Base-by-base conservation (phyloP, 2,329 filamentous ascomycete species). In the Trichoderma sp. region DNA sequence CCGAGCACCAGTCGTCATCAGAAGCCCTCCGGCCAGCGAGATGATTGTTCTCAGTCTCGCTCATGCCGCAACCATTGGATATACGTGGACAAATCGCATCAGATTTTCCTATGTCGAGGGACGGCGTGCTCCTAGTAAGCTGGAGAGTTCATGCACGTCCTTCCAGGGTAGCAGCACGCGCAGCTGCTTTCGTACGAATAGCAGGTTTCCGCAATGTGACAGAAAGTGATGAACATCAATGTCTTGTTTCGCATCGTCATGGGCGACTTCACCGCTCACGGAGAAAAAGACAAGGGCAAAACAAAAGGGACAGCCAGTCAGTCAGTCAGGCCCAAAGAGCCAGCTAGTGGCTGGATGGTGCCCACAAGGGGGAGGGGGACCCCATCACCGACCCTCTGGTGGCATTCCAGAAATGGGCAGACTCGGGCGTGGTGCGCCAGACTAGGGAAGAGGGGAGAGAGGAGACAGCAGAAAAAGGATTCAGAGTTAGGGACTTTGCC, bases 91-190 rank as follows among this genome's bases (percentile, higher is more conserved):
- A 39, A 26, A 34, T 50, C 45, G 34, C 34, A 39, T 14, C 57
- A 39, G 17, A 44, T 34, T 17, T 52, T 30, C 48, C 26, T 30
- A 39, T 28, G 30, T 45, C 39, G 39, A 52, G 39, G 14, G 21
- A 44, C 50, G 59, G 59, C 41, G 59, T 62, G 59, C 59, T 62
- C 39, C 50, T 62, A 62, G 59, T 62, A 55, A 59, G 30, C 48
- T 59, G 39, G 56, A 30, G 24, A 44, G 41, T 45, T 62, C 59
- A 62, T 62, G 59, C 50, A 43, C 39, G n/a, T 45, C 12, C 50
- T 30, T 62, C 59, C 50, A 62, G 59, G 59, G 59, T 62, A 62
- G 50, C 26, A 52, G 26, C 26, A 51, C 24, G 30, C 10, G 34
- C 34, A 39, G 34, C 12, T 12, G 34, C 34, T 39, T 39, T 5